Conservation (phyloP, 352 stramenopile genomes). For the Phytophthora europaea region DNA sequence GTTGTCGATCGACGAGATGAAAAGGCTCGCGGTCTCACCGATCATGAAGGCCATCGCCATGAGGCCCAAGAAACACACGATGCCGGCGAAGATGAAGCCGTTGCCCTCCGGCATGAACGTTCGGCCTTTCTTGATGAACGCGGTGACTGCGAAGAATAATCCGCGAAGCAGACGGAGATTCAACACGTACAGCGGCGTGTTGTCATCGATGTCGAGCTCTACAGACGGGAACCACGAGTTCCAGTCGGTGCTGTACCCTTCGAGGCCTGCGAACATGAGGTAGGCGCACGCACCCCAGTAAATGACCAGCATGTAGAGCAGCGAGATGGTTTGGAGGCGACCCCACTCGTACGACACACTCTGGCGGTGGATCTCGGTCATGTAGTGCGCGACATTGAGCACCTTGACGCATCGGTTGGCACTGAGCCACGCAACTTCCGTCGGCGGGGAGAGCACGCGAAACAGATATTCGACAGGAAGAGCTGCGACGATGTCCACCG, state of each 20-base stretch:
- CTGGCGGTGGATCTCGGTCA: constrained; percentile 56
- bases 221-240: constrained; percentile 58
- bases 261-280: constrained; percentile 45
- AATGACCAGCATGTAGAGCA: constrained; percentile 60
- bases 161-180: constrained; percentile 58
- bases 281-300: constrained; percentile 66
- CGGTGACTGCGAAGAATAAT: constrained; percentile 63
- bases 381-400: constrained; percentile 60
- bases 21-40: constrained; percentile 71
- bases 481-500: constrained; percentile 56
- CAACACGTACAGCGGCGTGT: constrained; percentile 42
- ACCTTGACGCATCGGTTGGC: constrained; percentile 65
- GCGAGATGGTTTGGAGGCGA: constrained; percentile 47
- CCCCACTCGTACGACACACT: constrained; percentile 57
- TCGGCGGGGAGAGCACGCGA: not conserved
- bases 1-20: constrained; percentile 75
- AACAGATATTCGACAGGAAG: constrained; percentile 59
- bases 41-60: constrained; percentile 81
- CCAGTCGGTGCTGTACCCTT: constrained; percentile 62
- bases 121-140: constrained; percentile 70
- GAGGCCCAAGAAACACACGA: constrained; percentile 59
- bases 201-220: constrained; percentile 35
- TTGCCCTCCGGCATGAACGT: constrained; percentile 49
- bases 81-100: constrained; percentile 57
- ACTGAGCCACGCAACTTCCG: constrained; percentile 49